Conservation (phyloP, 2,329 filamentous ascomycete genomes). For the Aspergillus pseudonomiae region DNA sequence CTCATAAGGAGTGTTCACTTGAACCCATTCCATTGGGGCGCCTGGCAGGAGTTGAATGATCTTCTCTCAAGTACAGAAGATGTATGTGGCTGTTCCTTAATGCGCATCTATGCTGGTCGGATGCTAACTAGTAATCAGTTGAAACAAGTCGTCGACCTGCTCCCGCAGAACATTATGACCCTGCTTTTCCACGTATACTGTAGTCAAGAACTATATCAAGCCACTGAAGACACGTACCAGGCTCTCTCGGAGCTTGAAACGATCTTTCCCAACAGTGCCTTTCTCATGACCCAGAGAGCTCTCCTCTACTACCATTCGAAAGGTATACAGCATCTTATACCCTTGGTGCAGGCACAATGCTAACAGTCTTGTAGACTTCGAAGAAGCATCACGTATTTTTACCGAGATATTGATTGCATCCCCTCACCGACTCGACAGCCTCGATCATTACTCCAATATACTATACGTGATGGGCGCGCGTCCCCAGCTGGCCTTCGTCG, state of each 20-base stretch:
- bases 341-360: background rate
- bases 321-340: constrained; percentile 30
- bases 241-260: constrained; percentile 75
- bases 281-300: constrained; percentile 86
- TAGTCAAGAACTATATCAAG: constrained; percentile 88
- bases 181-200: constrained; percentile 93
- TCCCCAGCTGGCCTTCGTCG: constrained; percentile 88
- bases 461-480: constrained; percentile 88
- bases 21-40: constrained; percentile 95
- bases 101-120: background rate
- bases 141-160: constrained; percentile 68
- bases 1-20: constrained; percentile 85
- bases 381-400: constrained; percentile 65
- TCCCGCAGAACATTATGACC: constrained; percentile 89
- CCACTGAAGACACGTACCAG: constrained; percentile 72
- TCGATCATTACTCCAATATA: constrained; percentile 97
- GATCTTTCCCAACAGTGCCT: constrained; percentile 87
- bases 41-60: constrained; percentile 88
- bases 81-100: constrained; percentile 53
- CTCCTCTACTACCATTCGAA: constrained; percentile 90
- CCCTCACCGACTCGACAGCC: constrained; percentile 75
- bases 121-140: constrained; percentile 55
- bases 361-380: constrained; percentile 54
- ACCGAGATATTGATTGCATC: constrained; percentile 69
- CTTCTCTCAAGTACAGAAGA: constrained; percentile 80